Conservation (phyloP, 2,329 filamentous ascomycete species). For the Colletotrichum sp. region DNA sequence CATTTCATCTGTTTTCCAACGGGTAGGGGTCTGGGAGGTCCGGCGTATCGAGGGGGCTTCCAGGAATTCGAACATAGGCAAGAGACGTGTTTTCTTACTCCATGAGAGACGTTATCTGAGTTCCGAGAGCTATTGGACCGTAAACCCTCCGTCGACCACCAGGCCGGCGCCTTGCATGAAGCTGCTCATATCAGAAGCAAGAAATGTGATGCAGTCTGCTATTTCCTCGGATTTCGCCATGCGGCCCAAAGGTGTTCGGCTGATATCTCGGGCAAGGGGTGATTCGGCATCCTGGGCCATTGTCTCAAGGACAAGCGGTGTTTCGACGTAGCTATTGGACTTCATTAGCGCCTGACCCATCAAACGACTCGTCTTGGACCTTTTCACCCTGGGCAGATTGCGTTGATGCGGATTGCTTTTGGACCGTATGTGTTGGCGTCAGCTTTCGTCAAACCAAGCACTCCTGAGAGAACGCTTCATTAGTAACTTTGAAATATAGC, state of each 20-base stretch:
- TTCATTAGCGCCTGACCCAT: neutral
- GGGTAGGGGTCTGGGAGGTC: neutral
- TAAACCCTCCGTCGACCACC: constrained; percentile 52
- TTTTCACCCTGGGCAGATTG: constrained; percentile 58
- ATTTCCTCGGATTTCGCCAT: constrained; percentile 56
- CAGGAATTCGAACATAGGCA: neutral
- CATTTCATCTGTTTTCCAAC: neutral
- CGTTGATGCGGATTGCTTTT: constrained; percentile 62
- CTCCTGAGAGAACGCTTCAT: constrained; percentile 25
- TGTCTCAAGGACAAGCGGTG: constrained; percentile 37
- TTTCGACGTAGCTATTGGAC: constrained; percentile 44
- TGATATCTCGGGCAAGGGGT: constrained; percentile 42
- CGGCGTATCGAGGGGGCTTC: neutral
- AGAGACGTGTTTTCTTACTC: neutral
- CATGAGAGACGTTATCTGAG: neutral
- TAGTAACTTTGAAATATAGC: neutral
- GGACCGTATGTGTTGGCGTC: constrained; percentile 59
- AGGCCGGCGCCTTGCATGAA: constrained; percentile 55
- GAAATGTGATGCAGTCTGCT: constrained; percentile 55
- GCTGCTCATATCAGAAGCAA: constrained; percentile 57
- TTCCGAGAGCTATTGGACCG: constrained; percentile 25
- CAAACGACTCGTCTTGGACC: neutral
- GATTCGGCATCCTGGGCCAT: constrained; percentile 28
- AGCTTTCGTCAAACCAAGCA: constrained; percentile 57
- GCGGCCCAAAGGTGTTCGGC: constrained; percentile 51